Evolutionary conservation across 1,284 basidiomycete species (phyloP).

Genomic region (Moniliophthora roreri): DNA sequence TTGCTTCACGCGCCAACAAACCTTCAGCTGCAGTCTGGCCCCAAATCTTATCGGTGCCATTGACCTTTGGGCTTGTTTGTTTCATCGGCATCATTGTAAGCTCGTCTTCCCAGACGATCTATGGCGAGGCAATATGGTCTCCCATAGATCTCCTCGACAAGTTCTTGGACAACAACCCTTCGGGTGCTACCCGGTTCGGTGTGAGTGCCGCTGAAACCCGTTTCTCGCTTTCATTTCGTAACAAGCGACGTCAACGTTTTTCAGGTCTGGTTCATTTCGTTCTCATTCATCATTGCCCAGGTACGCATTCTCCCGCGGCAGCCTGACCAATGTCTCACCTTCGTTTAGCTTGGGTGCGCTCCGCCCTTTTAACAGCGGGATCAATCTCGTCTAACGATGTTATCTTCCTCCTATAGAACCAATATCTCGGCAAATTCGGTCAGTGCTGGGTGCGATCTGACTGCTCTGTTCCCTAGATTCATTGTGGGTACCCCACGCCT

Average conservation of each 20-base stretch:
- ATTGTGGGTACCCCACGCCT: conserved; percentile 44
- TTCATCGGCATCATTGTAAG: conserved; percentile 87
- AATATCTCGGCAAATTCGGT: conserved; percentile 88
- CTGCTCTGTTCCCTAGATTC: conserved; percentile 77
- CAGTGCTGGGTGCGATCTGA: conserved; percentile 84
- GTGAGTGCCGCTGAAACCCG: conserved; percentile 30
- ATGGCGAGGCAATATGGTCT: conserved; percentile 79
- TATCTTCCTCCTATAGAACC: conserved; percentile 39
- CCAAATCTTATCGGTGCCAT: conserved; percentile 72
- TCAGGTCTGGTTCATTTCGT: conserved; percentile 74
- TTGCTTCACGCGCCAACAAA: conserved; percentile 70
- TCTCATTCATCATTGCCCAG: conserved; percentile 76
- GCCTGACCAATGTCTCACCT: neutral
- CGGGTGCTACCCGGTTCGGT: conserved; percentile 65
- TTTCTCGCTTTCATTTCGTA: conserved; percentile 3
- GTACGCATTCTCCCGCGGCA: conserved; percentile 6
- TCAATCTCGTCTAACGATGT: conserved; percentile 3
- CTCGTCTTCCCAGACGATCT: conserved; percentile 76
- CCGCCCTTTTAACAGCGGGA: conserved; percentile 9
- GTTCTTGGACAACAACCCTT: conserved; percentile 68
- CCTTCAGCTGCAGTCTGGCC: conserved; percentile 71
- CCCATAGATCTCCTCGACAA: conserved; percentile 72
- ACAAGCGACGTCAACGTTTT: conserved; percentile 10
- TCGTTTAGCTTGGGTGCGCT: conserved; percentile 27
- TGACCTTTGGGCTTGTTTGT: conserved; percentile 76